A percentile compares a stretch with the other conserved stretches of the same genome.
Evolutionary conservation across 2,329 filamentous ascomycete species (phyloP).

Genomic region (Mycosphaerella arachidis): DNA sequence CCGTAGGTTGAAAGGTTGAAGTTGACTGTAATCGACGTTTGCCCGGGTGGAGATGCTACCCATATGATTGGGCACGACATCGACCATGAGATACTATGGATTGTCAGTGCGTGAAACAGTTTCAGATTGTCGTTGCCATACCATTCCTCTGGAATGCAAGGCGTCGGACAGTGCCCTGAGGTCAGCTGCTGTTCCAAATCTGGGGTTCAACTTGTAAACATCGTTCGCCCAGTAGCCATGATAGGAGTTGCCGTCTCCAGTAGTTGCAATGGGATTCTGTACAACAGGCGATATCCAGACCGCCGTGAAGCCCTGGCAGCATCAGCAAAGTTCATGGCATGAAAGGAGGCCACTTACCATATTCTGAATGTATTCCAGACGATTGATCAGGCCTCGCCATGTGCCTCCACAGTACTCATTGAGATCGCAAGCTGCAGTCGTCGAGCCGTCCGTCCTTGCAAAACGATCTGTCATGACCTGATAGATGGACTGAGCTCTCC

Average conservation of each 20-base stretch:
- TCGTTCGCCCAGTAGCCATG: constrained; percentile 41
- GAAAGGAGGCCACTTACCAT: constrained; percentile 31
- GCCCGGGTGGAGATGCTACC: constrained; percentile 30
- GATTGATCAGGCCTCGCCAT: constrained; percentile 42
- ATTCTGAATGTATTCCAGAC: constrained; percentile 47
- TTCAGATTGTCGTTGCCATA: neutral
- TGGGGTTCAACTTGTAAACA: constrained; percentile 42
- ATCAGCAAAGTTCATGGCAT: neutral
- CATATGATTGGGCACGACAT: constrained; percentile 46
- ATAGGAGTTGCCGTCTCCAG: constrained; percentile 40
- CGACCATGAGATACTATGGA: constrained; percentile 40
- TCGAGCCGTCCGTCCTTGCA: constrained; percentile 45
- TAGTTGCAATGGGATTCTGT: constrained; percentile 36
- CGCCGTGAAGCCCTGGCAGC: constrained; percentile 39
- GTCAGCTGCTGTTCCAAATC: constrained; percentile 45
- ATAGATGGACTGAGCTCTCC: constrained; percentile 53
- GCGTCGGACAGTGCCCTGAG: constrained; percentile 41
- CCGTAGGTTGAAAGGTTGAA: constrained; percentile 38
- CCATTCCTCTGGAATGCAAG: constrained; percentile 44
- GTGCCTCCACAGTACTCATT: constrained; percentile 46
- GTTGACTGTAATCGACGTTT: constrained; percentile 32
- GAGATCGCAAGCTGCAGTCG: constrained; percentile 42
- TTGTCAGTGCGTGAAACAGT: neutral
- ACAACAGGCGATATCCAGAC: constrained; percentile 41
- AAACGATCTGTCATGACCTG: constrained; percentile 56